Evolutionary conservation across 2,329 filamentous ascomycete genomes (phyloP), one percentile per base, ranked within the genome.

Genomic region (Alternaria metachromatica): DNA sequence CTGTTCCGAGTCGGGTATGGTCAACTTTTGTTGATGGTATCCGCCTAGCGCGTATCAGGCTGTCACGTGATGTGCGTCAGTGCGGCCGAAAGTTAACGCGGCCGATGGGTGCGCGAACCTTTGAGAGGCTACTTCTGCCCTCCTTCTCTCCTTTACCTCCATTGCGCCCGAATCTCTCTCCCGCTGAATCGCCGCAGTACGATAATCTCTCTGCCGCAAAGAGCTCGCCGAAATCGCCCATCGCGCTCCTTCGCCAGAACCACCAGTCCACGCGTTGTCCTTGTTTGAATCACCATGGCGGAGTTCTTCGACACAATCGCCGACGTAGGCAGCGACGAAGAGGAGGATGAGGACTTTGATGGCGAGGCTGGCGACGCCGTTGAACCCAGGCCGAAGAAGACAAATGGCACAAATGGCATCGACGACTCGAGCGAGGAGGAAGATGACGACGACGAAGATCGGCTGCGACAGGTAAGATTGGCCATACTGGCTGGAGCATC

Each of bases 241-340:
- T 49, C 44, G 58, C 59, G 60, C 56, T 45, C 30, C 37, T 50
- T 45, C 45, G 55, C 51, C 33, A 64, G 65, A 54, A 54, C 67
- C 57, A 68, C 30, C 46, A 58, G 64, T 64, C 67, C 61, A 67
- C 67, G 72, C 64, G 62, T 71, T 69, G 66, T 69, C 73, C 76
- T 75, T 77, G 70, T 74, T 66, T 64, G 55, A 28, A 56, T 51
- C 61, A 73, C 63, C 65, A 80, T 79, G 76, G 64, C 75, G 49
- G 70, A 94, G 78, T 84, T 97, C 77, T 90, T 99, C 75, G 90
- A 95, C 72, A 90, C 89, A 68, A 90, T 94, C 83, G 96, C 95
- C 72, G 90, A 96, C 81, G 84, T 97, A 64, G 94, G 94, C 77
- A 90, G 90, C 70, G 72, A 74, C 63, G 72, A 74, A 59, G 79